Evolutionary conservation across 164 flowering plant species (phyloP).

Genomic region (Aristolochia fimbriata): DNA sequence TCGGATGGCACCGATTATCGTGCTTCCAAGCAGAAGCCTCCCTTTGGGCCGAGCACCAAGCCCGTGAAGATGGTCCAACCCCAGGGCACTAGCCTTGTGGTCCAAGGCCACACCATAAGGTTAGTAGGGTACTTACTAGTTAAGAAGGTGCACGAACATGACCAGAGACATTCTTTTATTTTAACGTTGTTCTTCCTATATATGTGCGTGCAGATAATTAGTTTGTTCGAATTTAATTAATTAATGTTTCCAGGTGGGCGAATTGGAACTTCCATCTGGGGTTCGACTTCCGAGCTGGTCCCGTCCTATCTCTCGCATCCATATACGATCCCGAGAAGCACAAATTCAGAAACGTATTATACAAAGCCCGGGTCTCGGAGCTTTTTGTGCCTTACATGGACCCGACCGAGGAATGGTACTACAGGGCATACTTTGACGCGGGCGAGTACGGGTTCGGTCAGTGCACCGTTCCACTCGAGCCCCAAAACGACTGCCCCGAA

Average conservation of each 20-base stretch:
- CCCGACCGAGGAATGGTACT: slow-evolving; percentile 39
- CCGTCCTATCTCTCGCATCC: slow-evolving; percentile 37
- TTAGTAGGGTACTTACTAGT: no score
- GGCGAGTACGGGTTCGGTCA: slow-evolving; percentile 51
- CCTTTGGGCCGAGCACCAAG: slow-evolving; percentile 15
- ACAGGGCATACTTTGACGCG: slow-evolving; percentile 29
- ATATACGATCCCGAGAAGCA: slow-evolving; percentile 31
- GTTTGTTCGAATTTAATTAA: no score
- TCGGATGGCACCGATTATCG: slow-evolving; percentile 42
- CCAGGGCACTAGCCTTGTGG: slow-evolving; percentile 28
- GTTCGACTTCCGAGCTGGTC: slow-evolving; percentile 39
- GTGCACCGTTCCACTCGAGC: slow-evolving; percentile 29
- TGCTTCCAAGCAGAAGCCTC: slow-evolving; percentile 19
- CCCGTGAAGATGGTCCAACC: slow-evolving; percentile 18
- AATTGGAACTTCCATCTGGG: slow-evolving; percentile 43
- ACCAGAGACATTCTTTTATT: no score
- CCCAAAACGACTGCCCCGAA: slow-evolving; percentile 30
- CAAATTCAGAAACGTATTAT: slow-evolving; percentile 22
- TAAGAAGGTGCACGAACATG: no score
- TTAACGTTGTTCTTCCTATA: no score
- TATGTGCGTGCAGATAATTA: no score
- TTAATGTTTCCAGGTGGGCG: slow-evolving; percentile 31
- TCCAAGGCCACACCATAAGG: slow-evolving; percentile 40
- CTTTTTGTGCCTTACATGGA: slow-evolving; percentile 53
- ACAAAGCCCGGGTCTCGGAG: slow-evolving; percentile 42